Evolutionary conservation across 805 yeast species (phyloP), one percentile per base, ranked within the genome.

Genomic region (Saccharomycopsis lassenensis): DNA sequence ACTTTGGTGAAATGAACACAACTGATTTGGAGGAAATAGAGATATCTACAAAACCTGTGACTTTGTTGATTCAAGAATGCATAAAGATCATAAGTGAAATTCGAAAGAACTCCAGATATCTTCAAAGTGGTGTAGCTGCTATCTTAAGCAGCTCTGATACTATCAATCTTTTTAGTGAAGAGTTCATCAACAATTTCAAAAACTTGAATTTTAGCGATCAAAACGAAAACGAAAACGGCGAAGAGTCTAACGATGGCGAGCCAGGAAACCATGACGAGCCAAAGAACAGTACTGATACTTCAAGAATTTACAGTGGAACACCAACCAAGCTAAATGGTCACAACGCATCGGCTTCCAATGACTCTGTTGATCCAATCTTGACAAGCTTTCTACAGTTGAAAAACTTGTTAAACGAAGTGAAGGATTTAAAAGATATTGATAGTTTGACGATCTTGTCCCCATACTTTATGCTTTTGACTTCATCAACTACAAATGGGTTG

Each of bases 41-140:
- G 18, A 30, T 43, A 11, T 39, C 89, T 5, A 66, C 82, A 35
- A 87, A 83, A 55, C 82, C 93, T 10, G 69, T 79, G 38, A 80
- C 93, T 1, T 73, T 89, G 47, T 80, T 85, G 46, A 76, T 85
- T 43, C 81, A 82, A 52, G 97, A 91, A 61, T 85, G 95, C 55
- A 80, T 84, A 51, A 68, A 77, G 39, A 71, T 91, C 35, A 74
- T 89, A 14, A 77, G 94, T 14, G 86, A 91, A 16, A 85, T 91
- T 94, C 67, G 96, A 37, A 86, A 85, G 52, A 68, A 82, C 45
- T 72, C 86, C 52, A 74, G 82, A 45, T 79, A 80, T 47, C 71
- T 80, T 51, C 80, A 79, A 34, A 68, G 78, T 5, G 84, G 86
- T 2, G 91, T 87, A 25, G 89, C 95, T 7, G 84, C 94, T 4